phyloP scores from a whole-genome alignment of 345 rosid genomes.

The Streptanthus diversifolius region DNA sequence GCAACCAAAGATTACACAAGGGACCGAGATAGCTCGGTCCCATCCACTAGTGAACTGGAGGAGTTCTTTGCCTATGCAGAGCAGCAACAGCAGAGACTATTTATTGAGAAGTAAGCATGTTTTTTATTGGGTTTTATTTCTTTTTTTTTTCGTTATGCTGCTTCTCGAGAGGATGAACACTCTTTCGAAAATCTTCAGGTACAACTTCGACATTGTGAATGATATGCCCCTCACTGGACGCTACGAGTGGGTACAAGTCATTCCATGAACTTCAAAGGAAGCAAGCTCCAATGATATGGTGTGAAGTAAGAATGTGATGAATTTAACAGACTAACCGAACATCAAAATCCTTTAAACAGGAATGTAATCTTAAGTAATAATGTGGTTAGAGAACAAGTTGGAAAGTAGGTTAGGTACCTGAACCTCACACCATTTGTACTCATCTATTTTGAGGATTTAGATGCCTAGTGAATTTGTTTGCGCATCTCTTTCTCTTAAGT shows the following conservation, averaged over 20 bases:
- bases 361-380: slow-evolving; percentile 31
- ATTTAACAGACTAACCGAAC: slow-evolving; percentile 36
- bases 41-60: slow-evolving; percentile 52
- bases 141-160: not conserved
- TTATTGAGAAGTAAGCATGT: slow-evolving; percentile 58
- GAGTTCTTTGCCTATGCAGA: slow-evolving; percentile 71
- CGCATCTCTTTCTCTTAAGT: slow-evolving; percentile 2
- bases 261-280: slow-evolving; percentile 37
- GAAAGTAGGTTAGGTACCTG: slow-evolving; percentile 25
- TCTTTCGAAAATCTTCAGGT: slow-evolving; percentile 41
- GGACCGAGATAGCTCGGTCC: slow-evolving; percentile 33
- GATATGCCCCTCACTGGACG: slow-evolving; percentile 72
- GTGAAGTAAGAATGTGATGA: slow-evolving; percentile 27
- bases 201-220: slow-evolving; percentile 73
- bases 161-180: not conserved
- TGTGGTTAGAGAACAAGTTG: slow-evolving; percentile 29
- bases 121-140: not conserved
- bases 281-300: slow-evolving; percentile 10
- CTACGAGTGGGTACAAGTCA: slow-evolving; percentile 68
- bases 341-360: slow-evolving; percentile 7
- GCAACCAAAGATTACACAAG: slow-evolving; percentile 31
- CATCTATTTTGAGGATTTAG: slow-evolving; percentile 19
- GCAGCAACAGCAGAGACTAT: slow-evolving; percentile 50
- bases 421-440: slow-evolving; percentile 35
- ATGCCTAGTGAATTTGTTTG: slow-evolving; percentile 9